These are phyloP conservation scores for Cicer yamashitae DNA, from an alignment of 306 rosid species.

Conservation along the genomic window DNA sequence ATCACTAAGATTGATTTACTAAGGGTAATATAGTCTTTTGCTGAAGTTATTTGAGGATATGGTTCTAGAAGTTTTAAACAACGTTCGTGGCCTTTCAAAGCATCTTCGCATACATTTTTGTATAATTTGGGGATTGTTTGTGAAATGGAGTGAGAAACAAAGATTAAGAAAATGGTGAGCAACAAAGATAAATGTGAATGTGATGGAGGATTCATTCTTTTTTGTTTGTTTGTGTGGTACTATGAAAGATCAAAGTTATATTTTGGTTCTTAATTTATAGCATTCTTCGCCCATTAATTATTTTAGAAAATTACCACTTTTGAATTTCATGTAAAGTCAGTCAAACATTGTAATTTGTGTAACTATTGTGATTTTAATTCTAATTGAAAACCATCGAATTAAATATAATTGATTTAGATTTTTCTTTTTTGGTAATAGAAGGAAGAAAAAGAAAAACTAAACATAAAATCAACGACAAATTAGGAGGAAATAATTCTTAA, in stretches of 20 bases:
- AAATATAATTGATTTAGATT: no score
- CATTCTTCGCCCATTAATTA: no score
- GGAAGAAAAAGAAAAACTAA: no score
- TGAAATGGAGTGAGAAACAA: neutral
- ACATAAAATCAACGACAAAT: no score
- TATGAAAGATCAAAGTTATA: neutral
- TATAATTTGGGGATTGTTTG: neutral
- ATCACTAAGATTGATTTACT: neutral
- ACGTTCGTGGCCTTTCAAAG: neutral
- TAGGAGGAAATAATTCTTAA: no score
- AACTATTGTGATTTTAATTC: no score
- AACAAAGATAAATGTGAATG: neutral
- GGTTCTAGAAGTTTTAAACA: neutral
- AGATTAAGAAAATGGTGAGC: neutral
- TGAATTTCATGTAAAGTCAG: no score
- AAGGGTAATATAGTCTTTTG: neutral
- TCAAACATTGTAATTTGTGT: no score
- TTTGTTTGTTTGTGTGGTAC: neutral
- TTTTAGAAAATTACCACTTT: no score
- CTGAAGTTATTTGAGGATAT: neutral
- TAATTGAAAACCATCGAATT: no score
- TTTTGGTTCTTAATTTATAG: neutral
- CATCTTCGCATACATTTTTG: neutral
- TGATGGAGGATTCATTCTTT: constrained; percentile 1
- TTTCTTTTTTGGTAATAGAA: no score